phyloP scores from a whole-genome alignment of 1,284 basidiomycete genomes.

The Agroathelia rolfsii region DNA sequence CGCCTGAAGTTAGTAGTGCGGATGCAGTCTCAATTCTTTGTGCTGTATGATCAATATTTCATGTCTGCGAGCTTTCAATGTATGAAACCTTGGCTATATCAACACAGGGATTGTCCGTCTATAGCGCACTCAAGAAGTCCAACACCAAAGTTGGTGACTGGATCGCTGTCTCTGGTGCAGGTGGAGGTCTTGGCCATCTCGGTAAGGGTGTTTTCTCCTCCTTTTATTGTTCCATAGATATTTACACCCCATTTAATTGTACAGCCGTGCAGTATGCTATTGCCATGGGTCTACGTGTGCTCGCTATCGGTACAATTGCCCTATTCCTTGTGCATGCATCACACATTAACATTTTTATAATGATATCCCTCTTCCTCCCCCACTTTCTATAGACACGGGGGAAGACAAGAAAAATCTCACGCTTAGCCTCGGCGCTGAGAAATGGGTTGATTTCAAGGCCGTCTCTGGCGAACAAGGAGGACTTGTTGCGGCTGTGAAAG shows the following conservation, averaged over 20 bases:
- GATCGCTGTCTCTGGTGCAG: slow-evolving; percentile 62
- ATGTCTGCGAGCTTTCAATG: slow-evolving; percentile 2
- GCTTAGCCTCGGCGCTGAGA: slow-evolving; percentile 52
- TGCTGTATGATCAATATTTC: slow-evolving; percentile 34
- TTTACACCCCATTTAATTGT: slow-evolving; percentile 10
- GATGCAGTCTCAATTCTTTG: slow-evolving; percentile 60
- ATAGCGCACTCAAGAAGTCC: slow-evolving; percentile 57
- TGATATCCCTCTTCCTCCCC: too few relatives aligned
- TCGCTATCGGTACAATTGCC: slow-evolving; percentile 47
- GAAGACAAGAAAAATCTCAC: slow-evolving; percentile 54
- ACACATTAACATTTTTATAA: background rate
- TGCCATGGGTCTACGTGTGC: slow-evolving; percentile 53
- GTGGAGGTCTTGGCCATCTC: slow-evolving; percentile 52
- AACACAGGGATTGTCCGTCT: slow-evolving; percentile 51
- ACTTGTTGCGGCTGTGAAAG: slow-evolving; percentile 45
- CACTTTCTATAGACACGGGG: slow-evolving; percentile 53
- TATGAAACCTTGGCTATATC: slow-evolving; percentile 4
- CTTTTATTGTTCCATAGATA: background rate
- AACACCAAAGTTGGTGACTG: slow-evolving; percentile 48
- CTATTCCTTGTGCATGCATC: background rate
- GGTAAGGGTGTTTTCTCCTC: slow-evolving; percentile 22
- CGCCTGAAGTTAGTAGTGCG: slow-evolving; percentile 44
- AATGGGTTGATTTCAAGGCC: slow-evolving; percentile 62
- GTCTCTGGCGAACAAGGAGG: slow-evolving; percentile 47
- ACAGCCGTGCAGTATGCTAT: slow-evolving; percentile 58